These are phyloP conservation scores for Cladosporium oxysporum DNA, from an alignment of 2,329 filamentous ascomycete species.

Conservation along the genomic window DNA sequence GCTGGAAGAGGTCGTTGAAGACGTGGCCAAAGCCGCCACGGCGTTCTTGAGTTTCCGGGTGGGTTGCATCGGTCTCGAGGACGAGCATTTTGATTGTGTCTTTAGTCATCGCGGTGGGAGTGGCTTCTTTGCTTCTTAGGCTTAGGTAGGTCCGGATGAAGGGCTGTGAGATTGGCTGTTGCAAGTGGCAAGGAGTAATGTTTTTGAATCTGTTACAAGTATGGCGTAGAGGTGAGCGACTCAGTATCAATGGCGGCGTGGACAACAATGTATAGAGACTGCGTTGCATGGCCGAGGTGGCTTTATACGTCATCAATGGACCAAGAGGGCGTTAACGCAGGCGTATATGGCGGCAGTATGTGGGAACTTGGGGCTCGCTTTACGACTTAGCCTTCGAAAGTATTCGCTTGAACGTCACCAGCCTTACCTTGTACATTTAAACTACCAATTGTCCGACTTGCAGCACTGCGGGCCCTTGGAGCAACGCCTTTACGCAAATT, in stretches of 20 bases:
- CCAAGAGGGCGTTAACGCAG: not conserved
- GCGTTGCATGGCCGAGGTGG: conserved; percentile 8
- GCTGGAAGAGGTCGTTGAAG: conserved; percentile 53
- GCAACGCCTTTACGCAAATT: conserved; percentile 15
- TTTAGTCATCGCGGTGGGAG: conserved; percentile 5
- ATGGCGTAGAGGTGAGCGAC: not conserved
- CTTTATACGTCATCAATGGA: conserved; percentile 11
- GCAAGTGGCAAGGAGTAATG: not conserved
- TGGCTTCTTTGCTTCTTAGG: not conserved
- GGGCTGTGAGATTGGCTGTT: not conserved
- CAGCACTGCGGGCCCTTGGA: not conserved
- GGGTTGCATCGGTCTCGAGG: conserved; percentile 60
- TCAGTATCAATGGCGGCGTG: not conserved
- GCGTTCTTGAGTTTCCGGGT: conserved; percentile 52
- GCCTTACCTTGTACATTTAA: not conserved
- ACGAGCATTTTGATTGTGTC: conserved; percentile 52
- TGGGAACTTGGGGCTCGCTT: not conserved
- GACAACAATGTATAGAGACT: conserved; percentile 4
- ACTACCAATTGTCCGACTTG: not conserved
- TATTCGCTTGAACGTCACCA: conserved; percentile 4
- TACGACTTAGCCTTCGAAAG: not conserved
- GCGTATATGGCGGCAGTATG: not conserved
- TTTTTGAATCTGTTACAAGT: not conserved
- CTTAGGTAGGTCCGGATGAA: not conserved
- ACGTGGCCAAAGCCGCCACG: conserved; percentile 59